These are phyloP conservation scores for Rhododendron williamsianum DNA, from an alignment of 148 eudicot genomes.

Conservation along the genomic window DNA sequence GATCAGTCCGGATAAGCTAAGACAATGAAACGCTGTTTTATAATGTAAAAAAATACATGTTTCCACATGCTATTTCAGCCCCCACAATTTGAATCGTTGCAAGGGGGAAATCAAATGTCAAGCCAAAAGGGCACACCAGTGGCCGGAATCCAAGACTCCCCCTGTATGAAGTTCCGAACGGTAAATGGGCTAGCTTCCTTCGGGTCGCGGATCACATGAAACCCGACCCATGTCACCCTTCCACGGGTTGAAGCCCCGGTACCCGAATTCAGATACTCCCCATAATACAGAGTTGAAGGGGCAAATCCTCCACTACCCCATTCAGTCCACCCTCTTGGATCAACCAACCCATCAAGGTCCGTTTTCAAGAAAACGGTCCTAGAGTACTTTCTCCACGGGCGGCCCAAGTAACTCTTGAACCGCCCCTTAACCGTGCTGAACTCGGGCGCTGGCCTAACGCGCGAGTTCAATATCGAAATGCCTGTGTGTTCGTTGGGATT, in stretches of 20 bases:
- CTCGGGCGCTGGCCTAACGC: slow-evolving; percentile 39
- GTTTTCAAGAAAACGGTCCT: slow-evolving; percentile 56
- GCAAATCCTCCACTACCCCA: slow-evolving; percentile 50
- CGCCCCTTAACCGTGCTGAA: slow-evolving; percentile 19
- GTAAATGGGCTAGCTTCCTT: slow-evolving; percentile 29
- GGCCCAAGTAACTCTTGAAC: slow-evolving; percentile 45
- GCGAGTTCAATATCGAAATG: slow-evolving; percentile 42
- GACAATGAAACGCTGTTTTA: neutral
- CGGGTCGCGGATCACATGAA: slow-evolving; percentile 29
- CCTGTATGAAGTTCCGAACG: slow-evolving; percentile 40
- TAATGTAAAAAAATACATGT: neutral
- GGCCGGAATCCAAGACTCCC: slow-evolving; percentile 35
- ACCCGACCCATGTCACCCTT: slow-evolving; percentile 46
- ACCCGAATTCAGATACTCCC: slow-evolving; percentile 62
- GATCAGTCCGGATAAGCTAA: too few species aligned
- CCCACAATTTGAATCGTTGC: neutral
- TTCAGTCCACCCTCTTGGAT: slow-evolving; percentile 63
- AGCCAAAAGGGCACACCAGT: slow-evolving; percentile 37
- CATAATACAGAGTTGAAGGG: slow-evolving; percentile 53
- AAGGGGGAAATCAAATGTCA: slow-evolving; percentile 19
- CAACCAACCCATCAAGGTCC: slow-evolving; percentile 48
- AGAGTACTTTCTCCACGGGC: slow-evolving; percentile 70
- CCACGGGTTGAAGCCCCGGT: slow-evolving; percentile 33
- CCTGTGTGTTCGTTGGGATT: slow-evolving; percentile 46
- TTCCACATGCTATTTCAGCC: neutral